Base-by-base conservation (phyloP, 108 stramenopile genomes). In the Pseudonitzschia multistriata region DNA sequence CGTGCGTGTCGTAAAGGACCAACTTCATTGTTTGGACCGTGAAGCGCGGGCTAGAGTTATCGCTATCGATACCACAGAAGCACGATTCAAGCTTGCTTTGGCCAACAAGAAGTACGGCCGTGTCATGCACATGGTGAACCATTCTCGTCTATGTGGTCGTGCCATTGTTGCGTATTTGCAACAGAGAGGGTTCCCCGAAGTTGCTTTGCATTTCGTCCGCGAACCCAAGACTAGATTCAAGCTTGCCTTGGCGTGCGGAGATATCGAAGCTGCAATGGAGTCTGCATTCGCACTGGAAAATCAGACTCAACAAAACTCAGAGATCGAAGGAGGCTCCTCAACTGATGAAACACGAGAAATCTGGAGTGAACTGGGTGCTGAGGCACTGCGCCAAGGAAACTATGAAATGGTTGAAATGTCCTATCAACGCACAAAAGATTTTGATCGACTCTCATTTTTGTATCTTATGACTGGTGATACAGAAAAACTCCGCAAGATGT, bases 391-490 rank as follows among this genome's bases (percentile, higher is more conserved):
- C 13, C 98, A 97, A 76, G 98, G 98, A 54, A 97, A 98, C 66
- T 90, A 96, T 68, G 90, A 96, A 83, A 92, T 98, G 71, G 98
- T 98, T 42, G 97, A 98, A 74, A 97, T 97, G 97, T 95, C 96
- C 45, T 98, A 97, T 76, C 97, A 98, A 84, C 87, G 95, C 35
- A 97, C 96, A 66, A 97, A 97, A 73, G 96, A 98, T 83, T 96
- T 97, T 62, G 97, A 98, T 77, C 91, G 96, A 34, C 88, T 99
- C 25, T 92, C 90, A 57, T 99, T 99, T 81, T 82, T 99, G 73
- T 98, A 98, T 80, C 89, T 97, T 55, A 83, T 98, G 50, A 95
- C 97, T 35, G 83, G 89, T 79, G 92, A 97, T 74, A 90, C 85
- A 6, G 97, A 97, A 55, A 97, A 98, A 73, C 91, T 99, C 34